These are phyloP conservation scores for Chrysanthemum lavandulifolium DNA, from an alignment of 129 eudicot genomes.

Conservation along the genomic window DNA sequence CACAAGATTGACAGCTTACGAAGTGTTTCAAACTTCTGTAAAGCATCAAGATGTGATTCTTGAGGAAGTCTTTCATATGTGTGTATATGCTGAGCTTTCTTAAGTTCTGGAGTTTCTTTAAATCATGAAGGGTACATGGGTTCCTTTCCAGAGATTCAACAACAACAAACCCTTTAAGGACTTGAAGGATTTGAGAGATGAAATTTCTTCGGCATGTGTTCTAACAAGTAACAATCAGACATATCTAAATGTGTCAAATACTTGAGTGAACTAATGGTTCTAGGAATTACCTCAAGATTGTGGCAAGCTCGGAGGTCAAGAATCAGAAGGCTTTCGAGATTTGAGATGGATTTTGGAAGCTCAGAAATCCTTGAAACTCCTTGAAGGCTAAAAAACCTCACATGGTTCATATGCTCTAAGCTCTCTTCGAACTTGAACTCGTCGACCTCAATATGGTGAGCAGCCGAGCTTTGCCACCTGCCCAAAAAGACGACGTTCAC, in stretches of 20 bases:
- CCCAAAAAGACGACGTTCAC: slow-evolving; percentile 43
- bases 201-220: slow-evolving; percentile 41
- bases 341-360: slow-evolving; percentile 41
- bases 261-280: slow-evolving; percentile 42
- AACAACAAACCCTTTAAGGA: slow-evolving; percentile 45
- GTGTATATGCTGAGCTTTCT: slow-evolving; percentile 49
- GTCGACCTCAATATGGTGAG: slow-evolving; percentile 44
- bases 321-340: slow-evolving; percentile 33
- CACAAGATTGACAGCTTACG: slow-evolving; percentile 42
- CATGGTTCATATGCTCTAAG: slow-evolving; percentile 29
- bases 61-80: slow-evolving; percentile 34
- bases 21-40: slow-evolving; percentile 25
- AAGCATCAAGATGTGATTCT: slow-evolving; percentile 21
- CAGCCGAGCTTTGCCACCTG: slow-evolving; percentile 42
- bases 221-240: slow-evolving; percentile 54
- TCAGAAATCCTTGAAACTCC: slow-evolving; percentile 48
- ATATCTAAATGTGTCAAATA: slow-evolving; percentile 55
- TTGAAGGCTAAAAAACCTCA: slow-evolving; percentile 52
- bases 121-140: slow-evolving; percentile 34
- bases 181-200: slow-evolving; percentile 38
- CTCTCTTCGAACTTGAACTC: slow-evolving; percentile 30
- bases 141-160: background rate
- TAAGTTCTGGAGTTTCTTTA: slow-evolving; percentile 27
- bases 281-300: slow-evolving; percentile 42
- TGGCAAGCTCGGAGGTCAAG: slow-evolving; percentile 61